A percentile compares a stretch with the other conserved stretches of the same genome.
Conservation (phyloP, 164 flowering plant genomes). For the Dillenia turbinata region DNA sequence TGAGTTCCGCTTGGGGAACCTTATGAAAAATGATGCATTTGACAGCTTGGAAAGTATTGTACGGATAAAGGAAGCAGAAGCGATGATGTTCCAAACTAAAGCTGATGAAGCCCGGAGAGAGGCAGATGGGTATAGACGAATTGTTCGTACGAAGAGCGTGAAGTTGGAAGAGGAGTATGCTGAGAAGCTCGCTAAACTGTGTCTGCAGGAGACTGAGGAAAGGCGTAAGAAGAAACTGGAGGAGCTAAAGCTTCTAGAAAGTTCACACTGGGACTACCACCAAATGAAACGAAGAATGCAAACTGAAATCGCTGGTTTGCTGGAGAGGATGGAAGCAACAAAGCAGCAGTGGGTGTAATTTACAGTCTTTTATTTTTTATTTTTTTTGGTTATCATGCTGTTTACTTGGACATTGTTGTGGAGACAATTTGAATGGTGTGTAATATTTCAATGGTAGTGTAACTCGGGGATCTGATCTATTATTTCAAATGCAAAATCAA, state of each 20-base stretch:
- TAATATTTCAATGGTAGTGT: too few relatives aligned
- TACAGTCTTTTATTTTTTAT: too few relatives aligned
- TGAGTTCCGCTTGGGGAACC: slow-evolving; percentile 36
- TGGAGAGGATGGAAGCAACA: slow-evolving; percentile 88
- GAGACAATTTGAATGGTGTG: too few relatives aligned
- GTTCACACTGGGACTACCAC: slow-evolving; percentile 73
- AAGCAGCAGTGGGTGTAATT: slow-evolving; percentile 71
- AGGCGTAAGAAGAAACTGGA: slow-evolving; percentile 71
- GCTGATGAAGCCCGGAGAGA: slow-evolving; percentile 91
- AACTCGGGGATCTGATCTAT: too few relatives aligned
- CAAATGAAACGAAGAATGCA: slow-evolving; percentile 94
- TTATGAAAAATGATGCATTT: slow-evolving; percentile 41
- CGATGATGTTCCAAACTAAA: slow-evolving; percentile 80
- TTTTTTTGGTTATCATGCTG: too few relatives aligned
- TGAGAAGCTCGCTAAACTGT: slow-evolving; percentile 59
- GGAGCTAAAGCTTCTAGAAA: slow-evolving; percentile 74
- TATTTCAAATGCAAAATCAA: too few relatives aligned
- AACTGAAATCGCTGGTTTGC: slow-evolving; percentile 73
- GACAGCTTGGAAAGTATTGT: slow-evolving; percentile 83
- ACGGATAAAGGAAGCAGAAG: slow-evolving; percentile 81
- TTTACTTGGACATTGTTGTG: too few relatives aligned
- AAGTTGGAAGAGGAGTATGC: slow-evolving; percentile 80
- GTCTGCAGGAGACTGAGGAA: slow-evolving; percentile 83
- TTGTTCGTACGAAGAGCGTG: slow-evolving; percentile 48
- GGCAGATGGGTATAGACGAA: slow-evolving; percentile 54